Evolutionary conservation across 1,284 basidiomycete genomes (phyloP).

Genomic region (Irpex sp.): DNA sequence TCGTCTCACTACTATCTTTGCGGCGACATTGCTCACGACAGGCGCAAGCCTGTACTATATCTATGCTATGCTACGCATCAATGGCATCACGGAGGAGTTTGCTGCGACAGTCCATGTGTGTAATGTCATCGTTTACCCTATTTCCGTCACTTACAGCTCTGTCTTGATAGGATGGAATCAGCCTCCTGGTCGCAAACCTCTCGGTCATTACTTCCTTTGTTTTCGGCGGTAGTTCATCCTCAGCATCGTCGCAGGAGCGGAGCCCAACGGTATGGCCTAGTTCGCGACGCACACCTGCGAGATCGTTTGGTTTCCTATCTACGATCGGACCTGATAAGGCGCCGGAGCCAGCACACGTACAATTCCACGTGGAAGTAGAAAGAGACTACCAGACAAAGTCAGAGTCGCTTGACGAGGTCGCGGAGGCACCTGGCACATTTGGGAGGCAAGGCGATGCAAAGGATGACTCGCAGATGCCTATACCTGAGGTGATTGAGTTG

Average conservation of each 20-base stretch:
- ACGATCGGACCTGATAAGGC: neutral
- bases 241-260: neutral
- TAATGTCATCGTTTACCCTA: neutral
- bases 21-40: neutral
- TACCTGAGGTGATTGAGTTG: neutral
- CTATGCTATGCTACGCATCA: conserved; percentile 1
- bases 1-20: neutral
- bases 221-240: neutral
- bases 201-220: neutral
- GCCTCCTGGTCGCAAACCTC: neutral
- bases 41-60: neutral
- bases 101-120: conserved; percentile 1
- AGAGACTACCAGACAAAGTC: neutral
- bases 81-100: conserved; percentile 1
- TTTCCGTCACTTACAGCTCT: neutral
- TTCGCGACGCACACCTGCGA: neutral
- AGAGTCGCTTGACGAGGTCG: neutral
- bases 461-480: neutral
- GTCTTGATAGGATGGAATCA: conserved; percentile 1
- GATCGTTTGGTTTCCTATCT: neutral
- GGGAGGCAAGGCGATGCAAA: neutral
- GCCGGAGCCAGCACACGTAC: neutral
- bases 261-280: neutral
- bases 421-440: neutral
- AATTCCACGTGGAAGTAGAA: neutral